Percentiles rank a stretch among this genome's conserved stretches.
Conservation (phyloP, 139 green algal genomes). For the Chlorella sorokiniana region DNA sequence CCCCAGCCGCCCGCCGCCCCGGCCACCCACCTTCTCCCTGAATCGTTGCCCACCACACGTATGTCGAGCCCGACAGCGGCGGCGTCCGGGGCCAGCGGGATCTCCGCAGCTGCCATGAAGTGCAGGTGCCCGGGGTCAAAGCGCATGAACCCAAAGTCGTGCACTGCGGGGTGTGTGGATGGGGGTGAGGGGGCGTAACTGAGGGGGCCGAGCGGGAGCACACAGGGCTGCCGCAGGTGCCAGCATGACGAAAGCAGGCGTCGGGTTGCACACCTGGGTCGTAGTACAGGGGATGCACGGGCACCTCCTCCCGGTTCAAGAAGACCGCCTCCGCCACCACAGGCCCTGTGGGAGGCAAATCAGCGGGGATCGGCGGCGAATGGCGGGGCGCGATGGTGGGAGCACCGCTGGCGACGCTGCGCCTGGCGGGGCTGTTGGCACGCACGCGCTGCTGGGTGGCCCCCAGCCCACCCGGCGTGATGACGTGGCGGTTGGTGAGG, state of each 20-base stretch:
- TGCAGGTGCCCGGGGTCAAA: conserved; percentile 78
- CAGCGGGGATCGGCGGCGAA: no score
- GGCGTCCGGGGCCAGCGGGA: conserved; percentile 78
- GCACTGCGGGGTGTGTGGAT: conserved; percentile 17
- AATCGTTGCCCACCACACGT: conserved; percentile 91
- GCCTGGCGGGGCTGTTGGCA: neutral
- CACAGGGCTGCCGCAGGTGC: neutral
- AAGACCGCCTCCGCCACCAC: conserved; percentile 92
- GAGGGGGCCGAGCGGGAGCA: neutral
- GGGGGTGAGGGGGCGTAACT: neutral
- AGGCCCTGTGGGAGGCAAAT: conserved; percentile 52
- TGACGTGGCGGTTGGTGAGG: conserved; percentile 91
- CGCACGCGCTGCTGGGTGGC: no score
- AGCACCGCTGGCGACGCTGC: no score
- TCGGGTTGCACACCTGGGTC: conserved; percentile 31
- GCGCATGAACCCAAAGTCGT: conserved; percentile 66
- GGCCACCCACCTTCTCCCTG: conserved; percentile 79
- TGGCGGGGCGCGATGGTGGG: no score
- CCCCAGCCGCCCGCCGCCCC: no score
- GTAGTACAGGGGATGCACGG: conserved; percentile 48
- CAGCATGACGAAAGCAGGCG: neutral
- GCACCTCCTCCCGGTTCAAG: conserved; percentile 86
- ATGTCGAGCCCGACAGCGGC: conserved; percentile 87
- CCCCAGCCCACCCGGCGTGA: conserved; percentile 75
- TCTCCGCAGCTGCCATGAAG: conserved; percentile 70